Base-by-base conservation (phyloP, 2,329 filamentous ascomycete species). In the Talaromyces sp. region DNA sequence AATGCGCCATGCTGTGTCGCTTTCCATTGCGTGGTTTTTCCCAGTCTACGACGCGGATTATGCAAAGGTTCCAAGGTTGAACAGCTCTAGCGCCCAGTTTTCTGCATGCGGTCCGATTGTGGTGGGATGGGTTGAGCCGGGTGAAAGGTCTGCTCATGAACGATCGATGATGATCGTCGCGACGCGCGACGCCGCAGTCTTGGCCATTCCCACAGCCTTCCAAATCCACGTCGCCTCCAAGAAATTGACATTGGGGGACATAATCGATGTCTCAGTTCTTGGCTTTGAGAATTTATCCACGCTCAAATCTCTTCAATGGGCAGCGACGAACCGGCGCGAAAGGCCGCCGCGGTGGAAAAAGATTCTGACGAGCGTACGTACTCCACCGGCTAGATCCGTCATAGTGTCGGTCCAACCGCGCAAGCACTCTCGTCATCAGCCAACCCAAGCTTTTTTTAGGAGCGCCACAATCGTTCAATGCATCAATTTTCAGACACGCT, bases 391-490 rank as follows among this genome's bases (percentile, higher is more conserved):
- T 54, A 46, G 56, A 56, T 56, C 56, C 45, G 53, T 51, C 56
- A 42, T 47, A 47, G 50, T 50, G 11, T 16, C 11, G 41, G 35
- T 13, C 33, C 33, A 58, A 58, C 53, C 47, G 56, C 56, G 56
- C 54, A 56, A 58, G 56, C 53, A 47, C 47, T 50, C 44, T 49
- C 56, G 53, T 56, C 50, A 58, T 51, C 50, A 45, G 33, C 53
- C 53, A 51, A 51, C 44, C 56, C 53, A 56, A 58, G 53, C 56
- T 56, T 56, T 56, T 56, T 58, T 56, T 50, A 2, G 33, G 44
- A 53, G 50, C 49, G 47, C 41, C 52, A 17, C 43, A 11, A 17
- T 43, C 45, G 22, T n/a, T 51, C 37, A 13, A 46, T 9, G 4
- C 9, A 27, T 27, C 24, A 27, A 27, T 27, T 48, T 37, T 41